Base-by-base conservation (phyloP, 1,139 yeast genomes). In the Debaryomycetaceae sp. region DNA sequence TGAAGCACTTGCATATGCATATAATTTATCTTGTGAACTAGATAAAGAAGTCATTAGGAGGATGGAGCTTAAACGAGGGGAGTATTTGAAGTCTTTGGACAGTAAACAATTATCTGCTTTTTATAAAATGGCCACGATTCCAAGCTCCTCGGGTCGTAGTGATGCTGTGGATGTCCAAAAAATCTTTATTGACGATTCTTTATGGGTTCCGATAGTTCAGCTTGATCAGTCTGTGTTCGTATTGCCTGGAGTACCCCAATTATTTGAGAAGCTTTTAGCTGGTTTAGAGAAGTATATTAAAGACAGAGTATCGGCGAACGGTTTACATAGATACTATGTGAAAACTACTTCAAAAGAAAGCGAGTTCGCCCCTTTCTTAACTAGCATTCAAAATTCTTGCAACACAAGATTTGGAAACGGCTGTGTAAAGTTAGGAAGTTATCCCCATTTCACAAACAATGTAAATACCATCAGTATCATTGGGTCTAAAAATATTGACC, bases 181-280 rank as follows among this genome's bases (percentile, higher is more conserved):
- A 40, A 63, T 73, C 37, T 87, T 72, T 53, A 69, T 79, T 1
- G 67, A 73, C 26, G 79, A 77, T 3, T 66, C 74, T 11, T 65
- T 83, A 15, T 88, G 96, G 96, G 94, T 87, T 5, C 96, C 96
- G 0, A 73, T 87, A 5, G 88, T 87, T 2, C 78, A 79, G 0
- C 64, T 88, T 16, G 70, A 82, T 38, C 54, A 75, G 33, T 76
- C 79, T 49, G 81, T 87, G 1, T 83, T 78, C 52, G 76, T 88
- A 17, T 67, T 88, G 31, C 96, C 96, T 0, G 96, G 96, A 0
- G 82, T 88, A 4, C 95, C 96, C 0, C 80, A 78, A 46, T 64
- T 87, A 24, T 88, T 87, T 59, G 74, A 73, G 41, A 61, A 63
- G 34, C 63, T 87, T 46, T 56, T 87, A 14, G 39, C 42, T 2